Percentiles rank a stretch among this genome's conserved stretches.
Conservation (phyloP, 2,329 filamentous ascomycete species). For the Monosporascus ibericus region DNA sequence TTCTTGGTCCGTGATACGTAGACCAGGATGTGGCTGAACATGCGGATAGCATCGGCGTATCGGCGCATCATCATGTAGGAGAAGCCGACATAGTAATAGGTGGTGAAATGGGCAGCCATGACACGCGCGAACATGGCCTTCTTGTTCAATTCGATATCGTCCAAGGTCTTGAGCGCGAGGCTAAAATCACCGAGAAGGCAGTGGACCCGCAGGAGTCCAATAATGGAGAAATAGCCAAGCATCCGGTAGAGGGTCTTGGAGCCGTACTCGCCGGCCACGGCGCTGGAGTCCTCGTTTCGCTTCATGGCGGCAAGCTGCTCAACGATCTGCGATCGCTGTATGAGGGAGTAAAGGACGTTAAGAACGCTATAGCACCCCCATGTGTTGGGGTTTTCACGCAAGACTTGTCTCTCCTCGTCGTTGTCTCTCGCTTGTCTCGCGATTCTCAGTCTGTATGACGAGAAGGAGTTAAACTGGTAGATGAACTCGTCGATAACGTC, state of each 20-base stretch:
- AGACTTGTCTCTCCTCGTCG: constrained; percentile 84
- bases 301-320: constrained; percentile 95
- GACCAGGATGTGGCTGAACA: constrained; percentile 99
- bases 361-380: constrained; percentile 99
- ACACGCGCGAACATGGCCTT: constrained; percentile 99
- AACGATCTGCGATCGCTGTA: constrained; percentile 95
- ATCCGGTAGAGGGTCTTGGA: constrained; percentile 93
- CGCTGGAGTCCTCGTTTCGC: constrained; percentile 81
- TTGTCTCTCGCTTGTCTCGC: constrained; percentile 72
- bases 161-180: constrained; percentile 94
- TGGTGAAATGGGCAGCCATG: constrained; percentile 99
- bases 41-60: constrained; percentile 97
- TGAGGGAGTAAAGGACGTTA: constrained; percentile 98
- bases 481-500: constrained; percentile 99
- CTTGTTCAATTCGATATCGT: constrained; percentile 99
- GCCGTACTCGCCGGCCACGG: constrained; percentile 92
- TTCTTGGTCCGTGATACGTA: constrained; percentile 99
- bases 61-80: constrained; percentile 99
- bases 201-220: constrained; percentile 92
- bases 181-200: constrained; percentile 96
- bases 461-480: constrained; percentile 99
- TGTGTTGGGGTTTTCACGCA: constrained; percentile 95
- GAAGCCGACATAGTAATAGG: constrained; percentile 99
- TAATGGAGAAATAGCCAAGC: constrained; percentile 99
- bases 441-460: constrained; percentile 88